phyloP scores from a whole-genome alignment of 768 basidiomycete species.

The Mycena indigotica region DNA sequence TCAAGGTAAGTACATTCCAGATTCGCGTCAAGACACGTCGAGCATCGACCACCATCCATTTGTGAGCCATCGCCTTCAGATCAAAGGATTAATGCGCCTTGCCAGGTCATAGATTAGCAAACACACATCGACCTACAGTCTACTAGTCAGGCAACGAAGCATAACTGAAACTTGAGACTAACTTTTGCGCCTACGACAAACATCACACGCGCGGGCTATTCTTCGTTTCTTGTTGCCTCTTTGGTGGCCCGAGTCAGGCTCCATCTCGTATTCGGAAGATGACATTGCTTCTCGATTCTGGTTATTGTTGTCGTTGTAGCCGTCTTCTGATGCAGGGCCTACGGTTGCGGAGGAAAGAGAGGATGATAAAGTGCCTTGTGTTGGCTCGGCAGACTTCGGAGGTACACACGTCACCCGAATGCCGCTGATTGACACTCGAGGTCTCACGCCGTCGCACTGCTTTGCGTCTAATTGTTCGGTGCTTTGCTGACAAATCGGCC shows the following conservation, averaged over 20 bases:
- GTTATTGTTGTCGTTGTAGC: too few relatives aligned
- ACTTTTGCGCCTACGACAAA: neutral
- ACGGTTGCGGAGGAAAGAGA: too few relatives aligned
- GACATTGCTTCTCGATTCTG: too few relatives aligned
- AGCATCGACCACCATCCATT: constrained; percentile 4
- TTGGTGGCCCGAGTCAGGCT: neutral
- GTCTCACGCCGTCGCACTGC: too few relatives aligned
- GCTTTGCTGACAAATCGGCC: too few relatives aligned
- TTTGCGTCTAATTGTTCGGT: too few relatives aligned
- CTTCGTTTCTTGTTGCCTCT: constrained; percentile 1
- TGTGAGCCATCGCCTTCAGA: constrained; percentile 13
- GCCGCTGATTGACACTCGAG: too few relatives aligned
- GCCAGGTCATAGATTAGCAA: neutral
- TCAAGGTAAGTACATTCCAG: constrained; percentile 13
- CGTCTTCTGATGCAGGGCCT: too few relatives aligned
- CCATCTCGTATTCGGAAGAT: neutral
- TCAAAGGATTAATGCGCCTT: neutral
- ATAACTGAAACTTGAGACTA: neutral
- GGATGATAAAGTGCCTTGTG: too few relatives aligned
- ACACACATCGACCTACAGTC: neutral
- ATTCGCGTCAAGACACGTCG: constrained; percentile 10
- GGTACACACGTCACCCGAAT: too few relatives aligned
- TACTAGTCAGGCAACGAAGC: neutral
- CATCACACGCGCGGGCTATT: neutral
- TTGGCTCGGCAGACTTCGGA: too few relatives aligned